Evolutionary conservation across 768 basidiomycete genomes (phyloP), one percentile per base, ranked within the genome.

Genomic region (Boletus tylopilopsis): DNA sequence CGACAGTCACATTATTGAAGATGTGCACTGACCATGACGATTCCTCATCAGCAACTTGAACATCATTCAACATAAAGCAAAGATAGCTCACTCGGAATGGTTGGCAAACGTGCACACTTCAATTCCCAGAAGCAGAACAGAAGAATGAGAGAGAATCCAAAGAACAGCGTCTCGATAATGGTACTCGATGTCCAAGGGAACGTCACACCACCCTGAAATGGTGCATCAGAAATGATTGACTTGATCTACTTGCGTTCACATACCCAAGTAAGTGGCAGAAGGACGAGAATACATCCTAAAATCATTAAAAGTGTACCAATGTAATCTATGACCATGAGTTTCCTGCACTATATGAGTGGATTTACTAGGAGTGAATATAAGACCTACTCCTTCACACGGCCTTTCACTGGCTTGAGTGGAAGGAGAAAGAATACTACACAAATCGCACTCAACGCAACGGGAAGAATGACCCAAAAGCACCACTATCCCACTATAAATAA

Each of bases 81-180:
- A 21, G 36, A 30, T 19, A 1, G 66, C 80, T 43, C 55, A 82
- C 82, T 82, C 6, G 87, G 87, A 4, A 89, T 78, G 47, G 88
- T 84, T 0, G 87, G 88, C 6, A 90, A 73, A 40, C 67, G 68
- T 2, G 86, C 83, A 2, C 82, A 71, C 63, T 82, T 84, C 77
- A 82, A 83, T 66, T 90, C 88, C 76, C 84, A 87, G 29, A 80
- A 47, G 42, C 85, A 76, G 64, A 90, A 90, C 2, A 85, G 38
- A 0, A 56, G 67, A 6, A 81, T 67, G 13, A 83, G 74, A 0
- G 78, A 40, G 16, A 82, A 47, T 16, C 16, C 33, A 13, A 18
- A 13, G n/a, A 13, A 34, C 16, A 34, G 1, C 7, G n/a, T 16
- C n/a, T 18, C 33, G 33, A 34, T 13, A 18, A 34, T 16, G n/a